Percentiles rank a stretch among this genome's conserved stretches.
Conservation (phyloP, 2,329 filamentous ascomycete genomes). For the Ophioceras dolichostomum region DNA sequence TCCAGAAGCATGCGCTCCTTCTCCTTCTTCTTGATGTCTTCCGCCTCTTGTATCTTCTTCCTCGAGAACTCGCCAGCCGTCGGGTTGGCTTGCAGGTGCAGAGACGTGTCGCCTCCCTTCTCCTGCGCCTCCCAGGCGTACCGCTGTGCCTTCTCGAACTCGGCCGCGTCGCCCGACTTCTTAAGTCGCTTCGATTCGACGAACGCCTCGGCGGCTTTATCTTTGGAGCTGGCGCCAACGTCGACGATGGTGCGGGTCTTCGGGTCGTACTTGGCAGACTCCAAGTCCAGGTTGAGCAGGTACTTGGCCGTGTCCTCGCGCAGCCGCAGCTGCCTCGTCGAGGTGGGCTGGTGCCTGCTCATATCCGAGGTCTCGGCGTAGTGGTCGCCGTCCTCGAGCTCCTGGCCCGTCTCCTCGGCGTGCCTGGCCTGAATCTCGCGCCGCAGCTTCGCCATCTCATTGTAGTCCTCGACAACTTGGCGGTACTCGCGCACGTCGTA, state of each 20-base stretch:
- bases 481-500: slow-evolving; percentile 83
- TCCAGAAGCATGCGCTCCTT: slow-evolving; percentile 60
- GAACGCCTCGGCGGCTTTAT: slow-evolving; percentile 70
- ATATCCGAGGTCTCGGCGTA: slow-evolving; percentile 96
- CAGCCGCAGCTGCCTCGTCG: slow-evolving; percentile 80
- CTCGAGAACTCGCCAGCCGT: slow-evolving; percentile 80
- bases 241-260: slow-evolving; percentile 90
- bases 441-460: slow-evolving; percentile 70
- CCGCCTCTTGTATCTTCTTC: slow-evolving; percentile 67
- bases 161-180: slow-evolving; percentile 78
- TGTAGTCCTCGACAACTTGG: slow-evolving; percentile 78
- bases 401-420: slow-evolving; percentile 35
- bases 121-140: slow-evolving; percentile 97
- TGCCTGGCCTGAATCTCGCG: slow-evolving; percentile 35
- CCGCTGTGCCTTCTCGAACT: slow-evolving; percentile 78
- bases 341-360: slow-evolving; percentile 84
- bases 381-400: slow-evolving; percentile 49
- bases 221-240: slow-evolving; percentile 64
- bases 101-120: slow-evolving; percentile 59
- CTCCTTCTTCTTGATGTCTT: slow-evolving; percentile 54
- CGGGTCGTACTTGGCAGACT: slow-evolving; percentile 95
- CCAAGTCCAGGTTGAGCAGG: slow-evolving; percentile 83
- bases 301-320: slow-evolving; percentile 98
- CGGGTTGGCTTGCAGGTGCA: slow-evolving; percentile 92
- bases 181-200: slow-evolving; percentile 90